Percentiles rank a stretch among this genome's conserved stretches.
These are phyloP conservation scores for Gelatoporia subvermispora DNA, from an alignment of 768 basidiomycete genomes.

Conservation along the genomic window DNA sequence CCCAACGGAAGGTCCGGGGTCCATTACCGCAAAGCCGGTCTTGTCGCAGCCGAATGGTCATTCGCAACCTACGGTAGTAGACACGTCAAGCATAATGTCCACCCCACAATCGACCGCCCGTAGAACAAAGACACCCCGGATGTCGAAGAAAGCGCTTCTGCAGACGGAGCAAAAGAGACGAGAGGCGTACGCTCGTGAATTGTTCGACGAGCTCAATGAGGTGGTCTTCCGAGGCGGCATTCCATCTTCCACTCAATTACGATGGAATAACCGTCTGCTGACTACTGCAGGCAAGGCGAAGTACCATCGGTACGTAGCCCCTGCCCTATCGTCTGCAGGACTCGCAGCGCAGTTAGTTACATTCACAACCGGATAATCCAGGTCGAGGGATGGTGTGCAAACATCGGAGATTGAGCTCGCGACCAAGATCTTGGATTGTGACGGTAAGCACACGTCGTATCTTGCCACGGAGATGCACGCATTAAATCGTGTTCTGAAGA, in stretches of 20 bases:
- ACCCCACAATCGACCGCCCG: background rate
- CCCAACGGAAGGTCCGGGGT: too few relatives aligned
- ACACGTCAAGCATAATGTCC: too few relatives aligned
- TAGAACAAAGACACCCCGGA: conserved; percentile 13
- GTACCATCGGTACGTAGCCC: conserved; percentile 48
- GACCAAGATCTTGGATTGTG: conserved; percentile 71
- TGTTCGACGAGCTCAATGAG: conserved; percentile 60
- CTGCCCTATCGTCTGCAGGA: background rate
- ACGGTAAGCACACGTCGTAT: conserved; percentile 43
- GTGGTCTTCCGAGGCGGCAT: conserved; percentile 50
- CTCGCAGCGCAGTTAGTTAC: background rate
- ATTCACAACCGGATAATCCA: conserved; percentile 17
- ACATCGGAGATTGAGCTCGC: conserved; percentile 73
- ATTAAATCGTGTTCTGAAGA: conserved; percentile 37
- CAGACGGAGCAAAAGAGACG: conserved; percentile 41
- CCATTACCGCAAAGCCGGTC: too few relatives aligned
- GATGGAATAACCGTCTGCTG: conserved; percentile 62
- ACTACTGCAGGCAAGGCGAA: conserved; percentile 70
- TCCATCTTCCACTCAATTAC: conserved; percentile 50
- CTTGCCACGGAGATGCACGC: background rate
- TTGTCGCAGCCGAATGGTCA: too few relatives aligned
- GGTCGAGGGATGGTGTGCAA: conserved; percentile 54
- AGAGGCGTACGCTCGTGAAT: conserved; percentile 46
- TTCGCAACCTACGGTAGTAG: too few relatives aligned
- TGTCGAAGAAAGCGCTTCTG: conserved; percentile 37